Conservation (phyloP, 805 yeast species). For the Brettanomyces sp. region DNA sequence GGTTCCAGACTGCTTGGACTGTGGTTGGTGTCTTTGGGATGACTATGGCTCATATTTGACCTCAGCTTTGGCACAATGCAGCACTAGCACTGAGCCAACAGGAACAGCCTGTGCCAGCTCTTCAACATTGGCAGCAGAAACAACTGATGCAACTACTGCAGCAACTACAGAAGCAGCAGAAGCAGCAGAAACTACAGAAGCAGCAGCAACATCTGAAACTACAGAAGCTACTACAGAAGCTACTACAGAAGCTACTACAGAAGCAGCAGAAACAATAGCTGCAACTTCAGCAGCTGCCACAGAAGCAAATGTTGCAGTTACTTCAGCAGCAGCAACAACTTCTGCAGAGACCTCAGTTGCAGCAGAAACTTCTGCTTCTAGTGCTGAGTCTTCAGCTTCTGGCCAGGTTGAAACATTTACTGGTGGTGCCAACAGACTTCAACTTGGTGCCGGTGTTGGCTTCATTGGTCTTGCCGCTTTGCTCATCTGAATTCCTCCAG, state of each 20-base stretch:
- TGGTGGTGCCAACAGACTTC: constrained; percentile 17
- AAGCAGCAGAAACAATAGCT: constrained; percentile 6
- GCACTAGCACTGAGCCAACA: constrained; percentile 27
- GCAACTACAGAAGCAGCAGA: constrained; percentile 3
- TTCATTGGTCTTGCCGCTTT: constrained; percentile 19
- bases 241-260: constrained; percentile 8
- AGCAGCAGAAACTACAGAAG: constrained; percentile 6
- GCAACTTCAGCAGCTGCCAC: constrained; percentile 1
- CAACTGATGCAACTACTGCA: constrained; percentile 4
- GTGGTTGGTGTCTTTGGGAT: constrained; percentile 33
- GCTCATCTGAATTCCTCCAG: constrained; percentile 9
- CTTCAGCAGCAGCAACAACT: constrained; percentile 3
- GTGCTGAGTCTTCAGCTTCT: not conserved
- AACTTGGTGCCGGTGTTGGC: constrained; percentile 14
- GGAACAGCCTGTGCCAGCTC: constrained; percentile 22
- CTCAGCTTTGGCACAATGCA: constrained; percentile 24
- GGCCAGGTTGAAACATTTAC: constrained; percentile 6
- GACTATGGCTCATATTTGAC: constrained; percentile 26
- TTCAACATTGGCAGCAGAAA: not conserved
- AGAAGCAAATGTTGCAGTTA: constrained; percentile 1
- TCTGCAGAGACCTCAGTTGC: not conserved
- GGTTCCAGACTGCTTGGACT: constrained; percentile 27
- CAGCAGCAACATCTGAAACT: constrained; percentile 19
- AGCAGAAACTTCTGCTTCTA: not conserved
- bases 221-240: constrained; percentile 16